Base-by-base conservation (phyloP, 2,329 filamentous ascomycete genomes). In the Periconia macrospinosa region DNA sequence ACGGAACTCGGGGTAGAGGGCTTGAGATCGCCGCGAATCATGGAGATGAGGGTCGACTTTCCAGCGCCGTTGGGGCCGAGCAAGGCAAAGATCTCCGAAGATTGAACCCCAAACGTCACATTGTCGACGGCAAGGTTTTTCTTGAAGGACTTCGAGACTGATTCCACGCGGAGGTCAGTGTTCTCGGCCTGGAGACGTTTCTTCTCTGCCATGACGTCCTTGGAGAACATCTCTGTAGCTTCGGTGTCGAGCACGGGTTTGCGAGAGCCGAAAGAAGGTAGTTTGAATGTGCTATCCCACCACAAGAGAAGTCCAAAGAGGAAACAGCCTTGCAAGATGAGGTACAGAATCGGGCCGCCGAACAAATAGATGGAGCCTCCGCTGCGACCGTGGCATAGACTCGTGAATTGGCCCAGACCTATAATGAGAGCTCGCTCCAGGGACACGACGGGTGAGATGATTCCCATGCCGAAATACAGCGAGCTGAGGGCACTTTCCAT, bases 41-140 rank as follows among this genome's bases (percentile, higher is more conserved):
- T 79, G 1, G 88, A 91, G 63, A 97, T 96, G 0, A 89, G 95
- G 0, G 92, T 96, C 0, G 88, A 91, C 66, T 97, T 97, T 53
- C 92, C 92, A 1, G 92, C 93, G 20, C 92, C 92, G 67, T 96
- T 96, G 15, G 92, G 92, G 0, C 92, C 92, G 1, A 97, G 82
- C 0, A 97, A 81, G 0, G 92, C 92, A 73, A 96, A 96, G 1
- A 96, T 89, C 69, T 96, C 89, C 46, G 90, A 88, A 46, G 84
- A 85, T 15, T 84, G 83, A 30, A 97, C 88, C n/a, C 88, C 88
- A 65, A 97, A 96, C 0, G 88, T 90, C 41, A 95, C 84, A 63
- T 96, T 90, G 62, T 96, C 87, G n/a, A 97, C 91, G 2, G 91
- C 92, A 1, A 70, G 68, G 61, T 88, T 87, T 57, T 81, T 81